A percentile compares a stretch with the other conserved stretches of the same genome.
Conservation (phyloP, 2,329 filamentous ascomycete genomes). For the Gyromitra esculenta region DNA sequence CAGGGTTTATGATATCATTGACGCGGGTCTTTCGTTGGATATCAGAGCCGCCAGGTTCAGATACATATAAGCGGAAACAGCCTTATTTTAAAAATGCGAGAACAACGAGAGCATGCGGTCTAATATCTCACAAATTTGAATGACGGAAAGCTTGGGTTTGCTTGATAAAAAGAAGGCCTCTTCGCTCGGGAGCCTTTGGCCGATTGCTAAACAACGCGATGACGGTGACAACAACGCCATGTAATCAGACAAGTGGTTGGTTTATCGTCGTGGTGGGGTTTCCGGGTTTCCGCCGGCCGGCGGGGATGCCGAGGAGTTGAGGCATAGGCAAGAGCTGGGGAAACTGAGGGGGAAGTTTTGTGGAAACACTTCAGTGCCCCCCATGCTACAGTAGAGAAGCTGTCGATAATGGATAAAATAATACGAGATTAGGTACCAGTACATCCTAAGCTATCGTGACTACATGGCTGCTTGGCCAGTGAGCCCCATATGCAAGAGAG, state of each 20-base stretch:
- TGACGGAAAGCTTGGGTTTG: neutral
- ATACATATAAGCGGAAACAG: conserved; percentile 14
- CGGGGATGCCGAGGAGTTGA: conserved; percentile 13
- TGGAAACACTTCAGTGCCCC: conserved; percentile 45
- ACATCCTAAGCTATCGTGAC: neutral
- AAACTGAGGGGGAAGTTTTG: conserved; percentile 11
- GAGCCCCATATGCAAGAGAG: conserved; percentile 29
- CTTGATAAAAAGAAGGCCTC: neutral
- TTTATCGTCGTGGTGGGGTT: conserved; percentile 15
- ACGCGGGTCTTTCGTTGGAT: conserved; percentile 10
- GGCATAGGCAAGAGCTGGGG: neutral
- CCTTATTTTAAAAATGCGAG: conserved; percentile 30
- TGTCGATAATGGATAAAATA: conserved; percentile 32
- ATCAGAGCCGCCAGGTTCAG: neutral
- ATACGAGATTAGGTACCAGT: conserved; percentile 27
- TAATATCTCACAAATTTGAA: conserved; percentile 9
- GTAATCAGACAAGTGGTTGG: conserved; percentile 7
- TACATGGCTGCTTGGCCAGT: conserved; percentile 8
- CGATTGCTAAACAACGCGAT: conserved; percentile 20
- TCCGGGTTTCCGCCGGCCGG: conserved; percentile 29
- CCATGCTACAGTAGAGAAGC: conserved; percentile 19
- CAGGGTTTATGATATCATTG: conserved; percentile 33
- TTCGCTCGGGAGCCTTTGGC: conserved; percentile 3
- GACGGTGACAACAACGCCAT: conserved; percentile 23
- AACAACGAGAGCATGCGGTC: conserved; percentile 24